These are phyloP conservation scores for Trypanosoma cruzi DNA, from an alignment of 208 protist genomes.

Conservation along the genomic window DNA sequence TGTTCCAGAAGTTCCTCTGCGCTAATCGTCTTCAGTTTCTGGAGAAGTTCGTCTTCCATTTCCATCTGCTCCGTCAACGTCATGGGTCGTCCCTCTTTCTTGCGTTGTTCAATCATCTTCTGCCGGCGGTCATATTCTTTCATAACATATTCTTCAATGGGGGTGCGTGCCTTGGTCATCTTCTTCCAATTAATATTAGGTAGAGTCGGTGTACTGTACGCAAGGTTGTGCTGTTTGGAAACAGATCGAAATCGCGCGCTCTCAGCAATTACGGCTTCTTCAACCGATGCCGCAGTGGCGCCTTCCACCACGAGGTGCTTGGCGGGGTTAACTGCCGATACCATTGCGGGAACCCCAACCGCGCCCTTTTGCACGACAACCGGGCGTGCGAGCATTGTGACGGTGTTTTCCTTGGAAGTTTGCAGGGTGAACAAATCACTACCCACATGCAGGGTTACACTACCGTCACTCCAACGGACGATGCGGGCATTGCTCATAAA, in stretches of 20 bases:
- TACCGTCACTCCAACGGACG: slow-evolving; percentile 86
- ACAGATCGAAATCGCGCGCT: slow-evolving; percentile 40
- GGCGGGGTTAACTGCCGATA: slow-evolving; percentile 43
- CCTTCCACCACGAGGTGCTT: slow-evolving; percentile 69
- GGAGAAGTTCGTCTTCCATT: slow-evolving; percentile 66
- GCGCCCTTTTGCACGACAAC: slow-evolving; percentile 44
- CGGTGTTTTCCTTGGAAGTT: slow-evolving; percentile 45
- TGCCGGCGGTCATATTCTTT: slow-evolving; percentile 75
- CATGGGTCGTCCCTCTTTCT: slow-evolving; percentile 76
- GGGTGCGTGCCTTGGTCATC: slow-evolving; percentile 39
- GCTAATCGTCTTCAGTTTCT: slow-evolving; percentile 50
- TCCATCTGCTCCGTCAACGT: slow-evolving; percentile 82
- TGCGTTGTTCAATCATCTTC: slow-evolving; percentile 67
- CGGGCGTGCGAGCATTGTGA: slow-evolving; percentile 61
- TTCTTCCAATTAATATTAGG: slow-evolving; percentile 75
- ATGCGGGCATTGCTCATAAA: slow-evolving; percentile 82
- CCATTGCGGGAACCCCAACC: slow-evolving; percentile 52
- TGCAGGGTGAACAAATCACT: slow-evolving; percentile 62
- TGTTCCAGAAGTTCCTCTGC: slow-evolving; percentile 57
- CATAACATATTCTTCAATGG: slow-evolving; percentile 76
- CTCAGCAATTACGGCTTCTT: slow-evolving; percentile 71
- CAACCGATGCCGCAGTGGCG: slow-evolving; percentile 64
- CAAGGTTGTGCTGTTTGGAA: slow-evolving; percentile 46
- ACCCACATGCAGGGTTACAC: slow-evolving; percentile 81
- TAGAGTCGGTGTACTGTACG: slow-evolving; percentile 45